Percentiles rank a stretch among this genome's conserved stretches.
phyloP scores from a whole-genome alignment of 768 basidiomycete genomes.

The Boletellus ananas region DNA sequence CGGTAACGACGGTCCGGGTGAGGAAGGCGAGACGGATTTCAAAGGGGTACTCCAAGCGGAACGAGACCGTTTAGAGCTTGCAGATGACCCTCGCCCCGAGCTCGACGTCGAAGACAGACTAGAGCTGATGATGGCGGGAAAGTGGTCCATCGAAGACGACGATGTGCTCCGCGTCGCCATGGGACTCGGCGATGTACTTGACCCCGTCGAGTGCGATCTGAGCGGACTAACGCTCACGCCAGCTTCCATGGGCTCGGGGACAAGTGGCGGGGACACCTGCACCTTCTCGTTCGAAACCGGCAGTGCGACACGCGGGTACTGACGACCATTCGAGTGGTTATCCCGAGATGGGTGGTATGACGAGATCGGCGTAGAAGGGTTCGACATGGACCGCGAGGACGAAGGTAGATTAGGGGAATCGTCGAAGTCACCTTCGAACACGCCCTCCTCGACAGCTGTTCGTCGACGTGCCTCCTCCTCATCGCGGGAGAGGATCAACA shows the following conservation, averaged over 20 bases:
- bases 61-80: constrained; percentile 10
- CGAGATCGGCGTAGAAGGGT: constrained; percentile 4
- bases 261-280: constrained; percentile 48
- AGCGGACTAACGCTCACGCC: constrained; percentile 35
- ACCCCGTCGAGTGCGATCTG: constrained; percentile 5
- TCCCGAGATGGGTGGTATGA: neutral
- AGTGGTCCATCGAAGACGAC: constrained; percentile 28
- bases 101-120: constrained; percentile 26
- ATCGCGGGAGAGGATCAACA: constrained; percentile 81
- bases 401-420: constrained; percentile 7
- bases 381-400: constrained; percentile 16
- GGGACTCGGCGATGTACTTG: constrained; percentile 7
- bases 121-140: constrained; percentile 35
- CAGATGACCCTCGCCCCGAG: constrained; percentile 15
- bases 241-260: constrained; percentile 55
- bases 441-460: constrained; percentile 44
- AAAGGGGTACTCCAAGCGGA: constrained; percentile 43
- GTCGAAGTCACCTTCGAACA: constrained; percentile 51
- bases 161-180: constrained; percentile 10
- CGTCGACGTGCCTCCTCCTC: constrained; percentile 41
- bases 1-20: constrained; percentile 17
- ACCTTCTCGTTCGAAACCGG: constrained; percentile 47
- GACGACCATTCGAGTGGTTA: constrained; percentile 20
- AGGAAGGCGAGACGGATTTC: constrained; percentile 17
- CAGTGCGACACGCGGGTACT: constrained; percentile 26